phyloP scores from a whole-genome alignment of 2,329 filamentous ascomycete species.

The Aspergillus sp. region DNA sequence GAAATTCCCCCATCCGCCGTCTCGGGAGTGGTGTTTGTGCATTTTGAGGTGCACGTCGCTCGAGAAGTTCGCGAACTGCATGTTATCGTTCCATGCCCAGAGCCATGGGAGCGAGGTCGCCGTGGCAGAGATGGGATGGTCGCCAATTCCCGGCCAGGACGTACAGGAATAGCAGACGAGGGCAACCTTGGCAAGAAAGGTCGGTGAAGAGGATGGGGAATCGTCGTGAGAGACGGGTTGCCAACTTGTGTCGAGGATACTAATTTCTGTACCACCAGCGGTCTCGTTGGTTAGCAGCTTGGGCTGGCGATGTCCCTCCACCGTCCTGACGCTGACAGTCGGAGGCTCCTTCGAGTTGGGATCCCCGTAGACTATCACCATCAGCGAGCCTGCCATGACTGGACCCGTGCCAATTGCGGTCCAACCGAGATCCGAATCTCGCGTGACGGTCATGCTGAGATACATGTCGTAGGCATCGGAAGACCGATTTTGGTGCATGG shows the following conservation, averaged over 20 bases:
- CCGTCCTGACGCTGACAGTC: constrained; percentile 8
- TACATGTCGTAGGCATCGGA: constrained; percentile 10
- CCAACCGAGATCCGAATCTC: constrained; percentile 9
- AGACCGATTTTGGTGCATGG: constrained; percentile 8
- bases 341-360: constrained; percentile 3
- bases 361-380: constrained; percentile 11
- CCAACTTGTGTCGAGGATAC: constrained; percentile 5
- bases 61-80: constrained; percentile 3
- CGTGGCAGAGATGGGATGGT: neutral
- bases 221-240: neutral
- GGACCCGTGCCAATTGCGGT: constrained; percentile 11
- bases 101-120: constrained; percentile 8
- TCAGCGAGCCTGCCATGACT: constrained; percentile 11
- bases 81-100: constrained; percentile 10
- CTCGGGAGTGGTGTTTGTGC: constrained; percentile 2
- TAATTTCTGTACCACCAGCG: constrained; percentile 1
- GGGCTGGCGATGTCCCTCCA: constrained; percentile 7
- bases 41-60: constrained; percentile 2
- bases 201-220: neutral
- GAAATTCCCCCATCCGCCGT: constrained; percentile 8
- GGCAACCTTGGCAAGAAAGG: neutral
- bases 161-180: constrained; percentile 10
- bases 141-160: constrained; percentile 3
- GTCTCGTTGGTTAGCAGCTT: neutral
- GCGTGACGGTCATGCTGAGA: constrained; percentile 6